phyloP scores from a whole-genome alignment of 1,284 basidiomycete species.

The Rhodotorula sp. region DNA sequence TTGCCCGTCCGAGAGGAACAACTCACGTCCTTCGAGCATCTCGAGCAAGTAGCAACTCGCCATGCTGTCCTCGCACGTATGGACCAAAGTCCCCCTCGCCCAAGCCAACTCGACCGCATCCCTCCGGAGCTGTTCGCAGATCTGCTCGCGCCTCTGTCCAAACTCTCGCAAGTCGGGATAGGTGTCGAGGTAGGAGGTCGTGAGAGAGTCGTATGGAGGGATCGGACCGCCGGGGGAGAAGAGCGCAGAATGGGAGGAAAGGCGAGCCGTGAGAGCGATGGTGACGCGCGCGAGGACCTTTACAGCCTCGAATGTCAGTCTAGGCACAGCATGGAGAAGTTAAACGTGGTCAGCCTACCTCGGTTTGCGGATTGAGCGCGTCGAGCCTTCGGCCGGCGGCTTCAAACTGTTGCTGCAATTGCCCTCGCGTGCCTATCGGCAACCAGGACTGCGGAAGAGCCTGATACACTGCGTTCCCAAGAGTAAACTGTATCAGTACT shows the following conservation, averaged over 20 bases:
- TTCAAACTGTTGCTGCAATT: conserved; percentile 25
- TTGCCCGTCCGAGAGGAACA: background rate
- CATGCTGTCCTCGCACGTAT: conserved; percentile 32
- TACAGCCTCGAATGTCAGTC: background rate
- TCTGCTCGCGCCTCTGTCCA: conserved; percentile 22
- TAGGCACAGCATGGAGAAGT: background rate
- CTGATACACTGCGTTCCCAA: conserved; percentile 19
- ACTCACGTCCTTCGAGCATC: conserved; percentile 37
- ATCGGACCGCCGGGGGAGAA: conserved; percentile 6
- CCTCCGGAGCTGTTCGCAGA: conserved; percentile 23
- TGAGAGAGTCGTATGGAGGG: conserved; percentile 23
- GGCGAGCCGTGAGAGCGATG: conserved; percentile 36
- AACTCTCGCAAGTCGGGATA: conserved; percentile 28
- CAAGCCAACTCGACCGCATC: conserved; percentile 33
- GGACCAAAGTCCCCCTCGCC: conserved; percentile 34
- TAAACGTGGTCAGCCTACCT: conserved; percentile 4
- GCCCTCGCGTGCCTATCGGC: conserved; percentile 23
- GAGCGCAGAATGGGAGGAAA: conserved; percentile 33
- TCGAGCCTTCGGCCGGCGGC: conserved; percentile 22
- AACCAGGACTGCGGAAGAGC: conserved; percentile 35
- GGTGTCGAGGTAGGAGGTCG: conserved; percentile 15
- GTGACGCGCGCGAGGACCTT: conserved; percentile 35
- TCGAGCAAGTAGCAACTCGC: conserved; percentile 38
- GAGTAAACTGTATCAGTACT: background rate
- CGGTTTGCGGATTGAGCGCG: conserved; percentile 26